These are phyloP conservation scores for Pugionium cornutum DNA, from an alignment of 345 rosid genomes.

Conservation along the genomic window DNA sequence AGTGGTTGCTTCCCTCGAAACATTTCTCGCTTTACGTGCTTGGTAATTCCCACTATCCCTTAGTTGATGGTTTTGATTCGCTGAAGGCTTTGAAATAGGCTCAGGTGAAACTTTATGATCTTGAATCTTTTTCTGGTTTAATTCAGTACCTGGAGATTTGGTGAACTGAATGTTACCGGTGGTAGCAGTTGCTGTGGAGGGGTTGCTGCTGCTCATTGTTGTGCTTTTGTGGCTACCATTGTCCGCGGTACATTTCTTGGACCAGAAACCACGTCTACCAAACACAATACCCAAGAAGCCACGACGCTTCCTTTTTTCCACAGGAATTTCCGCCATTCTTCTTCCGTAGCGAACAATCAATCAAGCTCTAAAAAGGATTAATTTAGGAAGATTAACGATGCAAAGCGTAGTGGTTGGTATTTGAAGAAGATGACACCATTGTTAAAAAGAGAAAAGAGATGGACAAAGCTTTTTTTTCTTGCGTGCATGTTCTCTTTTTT, in stretches of 20 bases:
- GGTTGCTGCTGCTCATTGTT: constrained; percentile 25
- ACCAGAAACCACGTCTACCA: constrained; percentile 59
- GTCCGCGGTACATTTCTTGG: constrained; percentile 48
- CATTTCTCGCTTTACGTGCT: constrained; percentile 41
- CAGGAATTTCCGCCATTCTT: constrained; percentile 35
- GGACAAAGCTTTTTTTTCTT: constrained; percentile 1
- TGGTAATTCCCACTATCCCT: constrained; percentile 26
- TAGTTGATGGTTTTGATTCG: constrained; percentile 36
- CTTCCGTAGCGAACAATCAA: neutral
- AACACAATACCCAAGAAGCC: constrained; percentile 63
- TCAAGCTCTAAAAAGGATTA: constrained; percentile 17
- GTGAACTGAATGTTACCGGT: constrained; percentile 38
- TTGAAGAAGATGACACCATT: constrained; percentile 6
- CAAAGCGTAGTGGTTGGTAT: constrained; percentile 15
- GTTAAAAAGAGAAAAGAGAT: constrained; percentile 1
- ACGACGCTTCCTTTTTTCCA: constrained; percentile 59
- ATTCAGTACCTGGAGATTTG: constrained; percentile 45
- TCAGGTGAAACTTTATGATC: constrained; percentile 47
- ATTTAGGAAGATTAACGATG: constrained; percentile 4
- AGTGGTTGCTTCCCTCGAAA: constrained; percentile 54
- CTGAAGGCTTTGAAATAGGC: constrained; percentile 37
- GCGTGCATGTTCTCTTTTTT: constrained; percentile 18
- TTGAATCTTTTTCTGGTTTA: constrained; percentile 40
- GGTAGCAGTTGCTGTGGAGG: constrained; percentile 40
- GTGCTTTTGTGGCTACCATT: constrained; percentile 39